Conservation (phyloP, 352 stramenopile genomes). For the Phytophthora ramorum region DNA sequence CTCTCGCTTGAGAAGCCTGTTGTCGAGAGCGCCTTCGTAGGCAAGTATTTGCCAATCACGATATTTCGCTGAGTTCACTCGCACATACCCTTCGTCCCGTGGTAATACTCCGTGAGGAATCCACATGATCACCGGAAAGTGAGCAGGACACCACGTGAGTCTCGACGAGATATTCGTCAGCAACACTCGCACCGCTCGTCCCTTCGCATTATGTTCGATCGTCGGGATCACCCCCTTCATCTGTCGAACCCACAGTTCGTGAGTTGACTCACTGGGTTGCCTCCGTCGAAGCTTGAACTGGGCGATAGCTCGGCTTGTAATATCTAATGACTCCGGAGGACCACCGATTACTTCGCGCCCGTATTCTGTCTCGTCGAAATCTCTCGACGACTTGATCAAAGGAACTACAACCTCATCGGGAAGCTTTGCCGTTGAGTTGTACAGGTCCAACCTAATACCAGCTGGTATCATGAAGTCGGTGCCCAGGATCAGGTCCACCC, state of each 20-base stretch:
- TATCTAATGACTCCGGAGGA: neutral
- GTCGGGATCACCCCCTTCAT: neutral
- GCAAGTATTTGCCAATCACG: neutral
- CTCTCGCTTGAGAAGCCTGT: neutral
- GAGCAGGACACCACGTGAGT: neutral
- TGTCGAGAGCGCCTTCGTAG: neutral
- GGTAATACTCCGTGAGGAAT: neutral
- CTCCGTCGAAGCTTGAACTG: neutral
- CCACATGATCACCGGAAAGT: neutral
- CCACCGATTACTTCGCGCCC: neutral
- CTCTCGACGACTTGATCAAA: too few species aligned
- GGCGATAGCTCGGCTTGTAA: neutral
- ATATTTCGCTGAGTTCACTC: neutral
- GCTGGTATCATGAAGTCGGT: conserved; percentile 14
- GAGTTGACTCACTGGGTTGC: neutral
- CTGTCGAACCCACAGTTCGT: neutral
- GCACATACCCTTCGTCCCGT: neutral
- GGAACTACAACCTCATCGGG: too few species aligned
- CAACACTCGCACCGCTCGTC: neutral
- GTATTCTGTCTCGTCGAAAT: neutral
- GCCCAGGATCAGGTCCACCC: conserved; percentile 3
- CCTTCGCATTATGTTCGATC: neutral
- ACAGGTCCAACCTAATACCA: neutral
- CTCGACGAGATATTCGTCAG: neutral
- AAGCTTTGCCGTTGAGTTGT: too few species aligned